A percentile compares a stretch with the other conserved stretches of the same genome.
phyloP scores from a whole-genome alignment of 345 rosid genomes.

The Geranium brycei region DNA sequence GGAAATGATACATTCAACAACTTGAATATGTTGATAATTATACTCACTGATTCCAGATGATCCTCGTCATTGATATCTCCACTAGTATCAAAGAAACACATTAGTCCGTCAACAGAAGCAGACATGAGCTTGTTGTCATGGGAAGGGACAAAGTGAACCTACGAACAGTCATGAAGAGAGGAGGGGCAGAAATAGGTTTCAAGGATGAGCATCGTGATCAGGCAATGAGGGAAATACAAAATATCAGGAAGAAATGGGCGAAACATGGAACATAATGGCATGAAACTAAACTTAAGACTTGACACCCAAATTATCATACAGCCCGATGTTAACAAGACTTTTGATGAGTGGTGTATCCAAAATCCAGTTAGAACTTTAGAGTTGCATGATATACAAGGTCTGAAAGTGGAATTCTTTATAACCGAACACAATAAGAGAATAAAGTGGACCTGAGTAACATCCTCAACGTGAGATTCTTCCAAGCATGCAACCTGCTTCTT shows the following conservation, averaged over 20 bases:
- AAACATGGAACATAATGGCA: too few relatives aligned
- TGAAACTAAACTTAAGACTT: not conserved
- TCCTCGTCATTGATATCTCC: conserved; percentile 85
- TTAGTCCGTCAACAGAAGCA: conserved; percentile 86
- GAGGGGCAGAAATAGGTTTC: not conserved
- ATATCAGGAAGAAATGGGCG: too few relatives aligned
- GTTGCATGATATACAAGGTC: not conserved
- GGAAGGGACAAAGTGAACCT: conserved; percentile 70
- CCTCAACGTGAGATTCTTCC: conserved; percentile 77
- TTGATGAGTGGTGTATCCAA: not conserved
- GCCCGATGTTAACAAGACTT: too few relatives aligned
- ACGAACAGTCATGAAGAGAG: conserved; percentile 6
- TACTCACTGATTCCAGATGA: conserved; percentile 79
- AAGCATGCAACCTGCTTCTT: conserved; percentile 81
- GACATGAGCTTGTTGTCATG: conserved; percentile 60
- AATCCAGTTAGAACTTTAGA: not conserved
- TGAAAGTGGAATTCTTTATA: not conserved
- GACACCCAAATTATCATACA: not conserved
- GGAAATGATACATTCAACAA: not conserved
- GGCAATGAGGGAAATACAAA: not conserved
- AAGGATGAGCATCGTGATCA: not conserved
- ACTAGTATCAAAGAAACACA: conserved; percentile 63
- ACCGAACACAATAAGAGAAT: not conserved
- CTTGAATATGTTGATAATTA: not conserved
- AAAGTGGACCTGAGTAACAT: conserved; percentile 71